These are phyloP conservation scores for Xylaria sp. DNA, from an alignment of 2,329 filamentous ascomycete genomes.

Conservation along the genomic window DNA sequence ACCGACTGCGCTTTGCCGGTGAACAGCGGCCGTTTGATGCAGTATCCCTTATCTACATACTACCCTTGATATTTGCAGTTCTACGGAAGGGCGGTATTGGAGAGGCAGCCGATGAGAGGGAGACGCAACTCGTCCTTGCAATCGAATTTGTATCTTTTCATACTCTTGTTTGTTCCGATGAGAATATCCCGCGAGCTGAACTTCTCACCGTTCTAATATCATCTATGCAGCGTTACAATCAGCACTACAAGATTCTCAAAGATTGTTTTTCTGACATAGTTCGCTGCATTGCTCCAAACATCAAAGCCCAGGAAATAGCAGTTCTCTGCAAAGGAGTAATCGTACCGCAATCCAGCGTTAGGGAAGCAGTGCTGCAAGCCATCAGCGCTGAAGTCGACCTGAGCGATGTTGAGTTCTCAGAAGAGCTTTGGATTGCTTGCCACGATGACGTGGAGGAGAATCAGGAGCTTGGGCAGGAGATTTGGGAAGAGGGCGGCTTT, in stretches of 20 bases:
- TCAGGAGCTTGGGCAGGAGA: conserved; percentile 80
- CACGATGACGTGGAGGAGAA: conserved; percentile 94
- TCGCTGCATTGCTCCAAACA: conserved; percentile 84
- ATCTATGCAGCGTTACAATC: conserved; percentile 88
- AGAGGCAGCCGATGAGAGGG: conserved; percentile 77
- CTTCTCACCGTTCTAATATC: conserved; percentile 77
- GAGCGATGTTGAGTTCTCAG: conserved; percentile 84
- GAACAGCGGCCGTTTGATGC: conserved; percentile 95
- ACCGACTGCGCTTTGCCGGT: conserved; percentile 87
- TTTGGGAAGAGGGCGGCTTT: conserved; percentile 95
- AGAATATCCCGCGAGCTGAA: conserved; percentile 78
- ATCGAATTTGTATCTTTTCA: conserved; percentile 92
- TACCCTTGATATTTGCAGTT: conserved; percentile 83
- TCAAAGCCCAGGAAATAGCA: conserved; percentile 75
- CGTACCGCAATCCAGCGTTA: conserved; percentile 81
- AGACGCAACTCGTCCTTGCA: conserved; percentile 89
- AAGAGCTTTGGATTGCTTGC: conserved; percentile 92
- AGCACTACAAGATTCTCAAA: conserved; percentile 95
- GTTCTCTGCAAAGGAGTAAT: conserved; percentile 83
- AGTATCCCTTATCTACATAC: conserved; percentile 85
- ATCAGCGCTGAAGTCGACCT: conserved; percentile 93
- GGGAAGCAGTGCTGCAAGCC: conserved; percentile 86
- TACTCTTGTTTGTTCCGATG: conserved; percentile 80
- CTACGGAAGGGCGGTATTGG: conserved; percentile 83
- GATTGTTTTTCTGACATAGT: conserved; percentile 91